Base-by-base conservation (phyloP, 257 asterid species). In the Solanum pinnatisectum region DNA sequence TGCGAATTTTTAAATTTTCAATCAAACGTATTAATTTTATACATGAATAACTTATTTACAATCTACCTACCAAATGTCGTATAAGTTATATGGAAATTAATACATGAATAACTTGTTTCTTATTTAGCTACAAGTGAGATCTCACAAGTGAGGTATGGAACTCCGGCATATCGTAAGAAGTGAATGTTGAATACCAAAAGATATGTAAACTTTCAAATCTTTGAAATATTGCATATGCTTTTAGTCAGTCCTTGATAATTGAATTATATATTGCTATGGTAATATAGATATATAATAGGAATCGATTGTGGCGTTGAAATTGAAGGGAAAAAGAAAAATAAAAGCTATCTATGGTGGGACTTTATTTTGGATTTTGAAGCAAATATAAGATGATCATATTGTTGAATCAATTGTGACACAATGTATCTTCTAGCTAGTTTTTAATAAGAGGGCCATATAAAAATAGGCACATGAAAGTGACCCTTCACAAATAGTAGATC, bases 391-490 rank as follows among this genome's bases (percentile, higher is more conserved):
- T 81, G 87, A 42, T 85, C 65, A 85, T 40, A 36, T 20, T 36
- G 65, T 85, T 42, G 30, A 85, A 79, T 79, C 65, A 25, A 79
- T 79, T 42, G 67, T 37, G 20, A 85, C 87, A 67, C 10, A 14
- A 71, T 65, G 77, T 65, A 63, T 85, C 37, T 10, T 74, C 2
- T 74, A 74, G 49, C 30, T 16, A n/a, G 42, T 36, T 84, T 44
- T 25, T 33, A 84, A n/a, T 39, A 39, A 27, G 46, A 85, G 70
- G 83, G 86, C 85, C 71, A 70, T 32, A 15, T 30, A 70, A 30
- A 30, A 27, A 42, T 33, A 18, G 86, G 87, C 88, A 74, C 65
- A 86, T 90, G 96, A 95, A 91, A 94, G 86, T 87, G 95, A 94
- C 96, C 72, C 88, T 89, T 91, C 95, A 88, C 89, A 56, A 91